Evolutionary conservation across 352 stramenopile species (phyloP), one percentile per base, ranked within the genome.

Genomic region (Pythium myriotylum): DNA sequence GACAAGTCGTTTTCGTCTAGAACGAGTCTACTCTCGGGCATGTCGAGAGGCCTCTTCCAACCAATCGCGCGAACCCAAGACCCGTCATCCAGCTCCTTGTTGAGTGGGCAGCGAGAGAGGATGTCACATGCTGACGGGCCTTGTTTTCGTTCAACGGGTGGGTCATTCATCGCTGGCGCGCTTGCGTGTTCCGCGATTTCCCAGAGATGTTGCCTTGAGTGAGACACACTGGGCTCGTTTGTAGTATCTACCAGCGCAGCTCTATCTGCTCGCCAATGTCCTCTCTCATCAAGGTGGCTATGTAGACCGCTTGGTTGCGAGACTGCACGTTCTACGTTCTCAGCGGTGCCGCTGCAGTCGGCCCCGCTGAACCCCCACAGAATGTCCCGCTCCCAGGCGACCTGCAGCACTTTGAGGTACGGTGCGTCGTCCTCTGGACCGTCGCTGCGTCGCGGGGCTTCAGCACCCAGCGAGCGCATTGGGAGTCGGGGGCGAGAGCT

Each of bases 1-100:
- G 79, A 81, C 22, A 73, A 68, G 61, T 95, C 86, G 54, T 95
- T 93, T 55, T 92, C 86, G 57, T 95, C 86, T 22, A 95, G 53
- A 22, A 93, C 72, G 2, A 95, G 56, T 47, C 88, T 86, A 50
- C 81, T 93, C 37, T 87, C 74, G 6, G 84, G 84, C 86, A 94
- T 94, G 35, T 92, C 82, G 29, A 86, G 70, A 0, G 79, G 86
- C 16, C 77, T 85, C 33, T 88, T 86, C 86, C 86, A 94, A 3
- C 83, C 86, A 47, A 94, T 92, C 3, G 81, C 80, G 26, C 68
- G 46, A 17, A 92, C 61, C 86, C 86, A 94, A 19, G 77, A 85
- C 22, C 83, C 79, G 51, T 87, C 71, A 48, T 86, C 66, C 17
- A 94, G 64, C 37, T 91, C 77, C 23, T 80, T 79, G 55, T 94